Base-by-base conservation (phyloP, 176 grass and related monocot genomes). In the Microstegium vimineum region DNA sequence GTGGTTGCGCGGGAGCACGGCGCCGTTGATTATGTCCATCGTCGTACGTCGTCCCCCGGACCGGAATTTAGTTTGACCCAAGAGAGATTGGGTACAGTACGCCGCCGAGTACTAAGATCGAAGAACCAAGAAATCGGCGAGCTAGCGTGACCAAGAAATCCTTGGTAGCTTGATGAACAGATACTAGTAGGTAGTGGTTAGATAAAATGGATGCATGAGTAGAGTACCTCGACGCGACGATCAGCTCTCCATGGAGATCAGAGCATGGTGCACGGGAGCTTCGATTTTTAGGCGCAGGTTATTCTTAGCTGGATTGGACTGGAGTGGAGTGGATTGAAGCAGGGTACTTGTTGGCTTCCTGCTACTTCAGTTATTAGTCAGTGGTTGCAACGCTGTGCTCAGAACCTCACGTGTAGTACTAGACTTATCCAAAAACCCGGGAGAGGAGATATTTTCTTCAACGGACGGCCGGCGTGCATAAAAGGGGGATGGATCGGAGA, bases 1-100 rank as follows among this genome's bases (percentile, higher is more conserved):
- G 17, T 26, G 59, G 26, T 61, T 83, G 17, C 76, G 82, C 31
- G 72, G 88, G 36, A 91, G 85, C 18, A 93, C 69, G 22, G 93
- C 63, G 69, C 90, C 86, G 86, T 90, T 86, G n/a, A 60, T 60
- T n/a, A 60, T 60, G n/a, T 60, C 56, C 56, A 26, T 60, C 56
- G n/a, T 23, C 10, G 51, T 22, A 3, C 56, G n/a, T 12, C n/a
- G 47, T 52, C 49, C 17, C 54, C n/a, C 56, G 10, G 56, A 57
- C 52, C 52, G 22, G 52, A 23, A 23, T 57, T 23, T 23, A 57
- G 8, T 57, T 57, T 57, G 2, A 1, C 22, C 8, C 22, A 0
- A n/a, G 22, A 57, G 23, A 3, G 56, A 26, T n/a, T 23, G 56
- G n/a, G n/a, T n/a, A n/a, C n/a, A n/a, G n/a, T n/a, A 56, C 51